phyloP scores from a whole-genome alignment of 2,329 filamentous ascomycete species.

The Chalara sp. region DNA sequence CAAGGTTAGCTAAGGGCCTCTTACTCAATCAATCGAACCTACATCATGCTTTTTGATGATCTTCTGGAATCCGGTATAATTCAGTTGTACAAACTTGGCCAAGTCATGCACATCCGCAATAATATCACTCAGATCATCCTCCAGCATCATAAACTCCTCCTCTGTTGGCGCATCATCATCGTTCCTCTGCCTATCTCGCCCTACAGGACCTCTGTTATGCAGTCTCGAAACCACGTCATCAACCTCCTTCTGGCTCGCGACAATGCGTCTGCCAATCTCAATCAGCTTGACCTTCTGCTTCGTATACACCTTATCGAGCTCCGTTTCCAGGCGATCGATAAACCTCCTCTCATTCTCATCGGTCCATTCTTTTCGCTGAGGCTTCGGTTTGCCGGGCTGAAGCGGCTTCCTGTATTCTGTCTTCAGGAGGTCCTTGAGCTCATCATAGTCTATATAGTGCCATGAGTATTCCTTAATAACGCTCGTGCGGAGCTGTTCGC shows the following conservation, averaged over 20 bases:
- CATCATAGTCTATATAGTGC: constrained; percentile 98
- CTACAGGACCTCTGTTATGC: constrained; percentile 50
- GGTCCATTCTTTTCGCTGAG: constrained; percentile 64
- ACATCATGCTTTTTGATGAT: constrained; percentile 99
- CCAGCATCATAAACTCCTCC: constrained; percentile 88
- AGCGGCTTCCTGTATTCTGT: constrained; percentile 53
- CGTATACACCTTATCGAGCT: constrained; percentile 95
- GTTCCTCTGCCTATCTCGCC: constrained; percentile 21
- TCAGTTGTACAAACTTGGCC: constrained; percentile 95
- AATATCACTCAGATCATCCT: constrained; percentile 93
- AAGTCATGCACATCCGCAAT: constrained; percentile 98
- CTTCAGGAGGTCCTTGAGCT: constrained; percentile 81
- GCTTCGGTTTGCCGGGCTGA: constrained; percentile 37
- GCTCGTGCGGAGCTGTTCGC: constrained; percentile 91
- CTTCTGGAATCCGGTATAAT: constrained; percentile 99
- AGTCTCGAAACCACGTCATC: constrained; percentile 75
- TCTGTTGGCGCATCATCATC: constrained; percentile 59
- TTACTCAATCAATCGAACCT: constrained; percentile 28
- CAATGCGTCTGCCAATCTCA: constrained; percentile 88
- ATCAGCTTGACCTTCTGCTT: constrained; percentile 97
- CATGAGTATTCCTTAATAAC: constrained; percentile 95
- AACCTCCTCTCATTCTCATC: constrained; percentile 90
- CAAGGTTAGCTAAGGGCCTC: neutral
- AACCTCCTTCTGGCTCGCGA: constrained; percentile 82
- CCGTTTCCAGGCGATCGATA: constrained; percentile 76